phyloP scores from a whole-genome alignment of 495 filamentous ascomycete genomes.

The Cercophora samala region DNA sequence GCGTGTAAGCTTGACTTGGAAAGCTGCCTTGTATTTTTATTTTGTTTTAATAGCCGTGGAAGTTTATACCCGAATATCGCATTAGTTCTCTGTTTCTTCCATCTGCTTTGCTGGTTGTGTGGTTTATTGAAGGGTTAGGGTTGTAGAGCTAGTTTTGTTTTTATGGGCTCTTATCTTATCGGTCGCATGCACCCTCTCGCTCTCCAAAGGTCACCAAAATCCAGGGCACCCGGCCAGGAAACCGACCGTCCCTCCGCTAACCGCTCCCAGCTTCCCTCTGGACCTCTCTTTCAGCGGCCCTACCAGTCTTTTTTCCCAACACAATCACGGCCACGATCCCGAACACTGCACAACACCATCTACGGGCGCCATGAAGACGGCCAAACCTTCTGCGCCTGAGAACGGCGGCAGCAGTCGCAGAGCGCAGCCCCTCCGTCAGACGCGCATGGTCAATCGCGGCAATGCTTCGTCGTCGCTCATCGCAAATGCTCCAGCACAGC shows the following conservation, averaged over 20 bases:
- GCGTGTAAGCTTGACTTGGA: neutral
- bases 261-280: neutral
- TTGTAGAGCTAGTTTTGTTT: neutral
- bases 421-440: conserved; percentile 58
- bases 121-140: neutral
- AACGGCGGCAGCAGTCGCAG: conserved; percentile 46
- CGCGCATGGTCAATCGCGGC: conserved; percentile 47
- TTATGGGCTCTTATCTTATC: neutral
- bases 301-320: neutral
- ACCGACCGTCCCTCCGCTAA: neutral
- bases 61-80: neutral
- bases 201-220: neutral
- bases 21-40: neutral
- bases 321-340: neutral
- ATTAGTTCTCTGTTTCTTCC: no score
- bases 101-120: neutral
- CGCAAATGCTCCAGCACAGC: conserved; percentile 37
- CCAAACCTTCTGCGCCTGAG: conserved; percentile 44
- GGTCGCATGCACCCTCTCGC: neutral
- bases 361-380: conserved; percentile 46
- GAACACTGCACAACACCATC: neutral
- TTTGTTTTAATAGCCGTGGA: neutral
- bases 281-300: neutral
- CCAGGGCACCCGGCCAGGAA: neutral
- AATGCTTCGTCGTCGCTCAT: conserved; percentile 37